Conservation (phyloP, 805 yeast species). For the Metschnikowia noctiluminum region DNA sequence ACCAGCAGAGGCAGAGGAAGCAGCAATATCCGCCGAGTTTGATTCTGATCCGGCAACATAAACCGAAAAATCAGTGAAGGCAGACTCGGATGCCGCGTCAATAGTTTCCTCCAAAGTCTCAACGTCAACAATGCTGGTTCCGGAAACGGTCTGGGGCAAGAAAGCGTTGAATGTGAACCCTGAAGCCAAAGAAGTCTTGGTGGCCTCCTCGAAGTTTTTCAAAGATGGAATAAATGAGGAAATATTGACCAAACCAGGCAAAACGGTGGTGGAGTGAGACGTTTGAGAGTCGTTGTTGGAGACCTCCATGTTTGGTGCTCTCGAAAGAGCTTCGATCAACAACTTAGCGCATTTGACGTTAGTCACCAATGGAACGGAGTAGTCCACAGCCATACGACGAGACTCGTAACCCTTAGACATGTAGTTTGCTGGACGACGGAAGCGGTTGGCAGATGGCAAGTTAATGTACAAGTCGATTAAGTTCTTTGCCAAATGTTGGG, state of each 20-base stretch:
- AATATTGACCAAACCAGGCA: slow-evolving; percentile 86
- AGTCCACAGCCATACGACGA: slow-evolving; percentile 99
- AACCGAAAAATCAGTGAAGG: slow-evolving; percentile 79
- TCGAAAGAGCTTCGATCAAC: slow-evolving; percentile 87
- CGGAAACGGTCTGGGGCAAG: slow-evolving; percentile 66
- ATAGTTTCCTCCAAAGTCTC: slow-evolving; percentile 64
- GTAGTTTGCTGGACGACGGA: slow-evolving; percentile 98
- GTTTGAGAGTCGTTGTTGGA: slow-evolving; percentile 83
- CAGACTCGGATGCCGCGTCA: slow-evolving; percentile 51
- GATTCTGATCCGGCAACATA: slow-evolving; percentile 78
- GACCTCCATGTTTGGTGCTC: slow-evolving; percentile 65
- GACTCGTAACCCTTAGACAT: slow-evolving; percentile 96
- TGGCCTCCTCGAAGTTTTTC: slow-evolving; percentile 62
- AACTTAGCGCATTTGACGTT: slow-evolving; percentile 97
- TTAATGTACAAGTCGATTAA: slow-evolving; percentile 94
- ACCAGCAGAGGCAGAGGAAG: slow-evolving; percentile 64
- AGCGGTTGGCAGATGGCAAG: slow-evolving; percentile 93
- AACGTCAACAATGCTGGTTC: slow-evolving; percentile 62
- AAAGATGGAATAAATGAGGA: slow-evolving; percentile 74
- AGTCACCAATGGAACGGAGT: slow-evolving; percentile 94
- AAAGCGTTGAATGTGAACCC: slow-evolving; percentile 88
- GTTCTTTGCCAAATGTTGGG: slow-evolving; percentile 95
- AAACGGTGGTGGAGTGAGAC: slow-evolving; percentile 73
- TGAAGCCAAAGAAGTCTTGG: slow-evolving; percentile 69
- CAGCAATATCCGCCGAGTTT: slow-evolving; percentile 60